Evolutionary conservation across 352 stramenopile species (phyloP).

Genomic region (Elongisporangium anandrum): DNA sequence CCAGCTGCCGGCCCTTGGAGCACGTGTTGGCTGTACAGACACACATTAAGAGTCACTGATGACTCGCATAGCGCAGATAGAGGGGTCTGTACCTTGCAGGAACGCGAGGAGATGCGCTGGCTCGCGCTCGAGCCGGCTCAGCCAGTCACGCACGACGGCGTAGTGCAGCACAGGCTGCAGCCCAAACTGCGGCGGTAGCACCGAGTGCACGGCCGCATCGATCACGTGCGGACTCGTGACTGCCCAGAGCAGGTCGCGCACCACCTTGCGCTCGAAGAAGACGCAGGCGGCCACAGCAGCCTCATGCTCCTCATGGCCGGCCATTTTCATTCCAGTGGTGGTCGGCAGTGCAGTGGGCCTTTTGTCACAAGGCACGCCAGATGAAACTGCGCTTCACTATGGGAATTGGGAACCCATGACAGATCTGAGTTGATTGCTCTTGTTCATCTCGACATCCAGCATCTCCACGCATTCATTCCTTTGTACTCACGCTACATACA

Average conservation of each 20-base stretch:
- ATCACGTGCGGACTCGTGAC: slow-evolving; percentile 60
- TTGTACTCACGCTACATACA: not conserved
- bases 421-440: not conserved
- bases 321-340: slow-evolving; percentile 1
- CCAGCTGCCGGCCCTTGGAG: slow-evolving; percentile 28
- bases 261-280: slow-evolving; percentile 41
- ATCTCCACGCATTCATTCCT: not conserved
- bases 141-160: slow-evolving; percentile 36
- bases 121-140: slow-evolving; percentile 34
- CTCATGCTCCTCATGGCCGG: too few species aligned
- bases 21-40: slow-evolving; percentile 25
- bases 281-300: not conserved
- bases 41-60: slow-evolving; percentile 1
- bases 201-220: slow-evolving; percentile 24
- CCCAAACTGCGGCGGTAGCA: slow-evolving; percentile 40
- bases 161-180: slow-evolving; percentile 13
- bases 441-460: not conserved
- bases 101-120: slow-evolving; percentile 43
- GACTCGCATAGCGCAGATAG: not conserved
- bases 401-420: not conserved
- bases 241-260: slow-evolving; percentile 64
- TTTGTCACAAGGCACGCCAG: not conserved
- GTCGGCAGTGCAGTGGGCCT: not conserved
- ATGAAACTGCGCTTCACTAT: not conserved
- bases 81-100: slow-evolving; percentile 30